Evolutionary conservation across 306 rosid genomes (phyloP), one percentile per base, ranked within the genome.

Genomic region (Castanea crenata): DNA sequence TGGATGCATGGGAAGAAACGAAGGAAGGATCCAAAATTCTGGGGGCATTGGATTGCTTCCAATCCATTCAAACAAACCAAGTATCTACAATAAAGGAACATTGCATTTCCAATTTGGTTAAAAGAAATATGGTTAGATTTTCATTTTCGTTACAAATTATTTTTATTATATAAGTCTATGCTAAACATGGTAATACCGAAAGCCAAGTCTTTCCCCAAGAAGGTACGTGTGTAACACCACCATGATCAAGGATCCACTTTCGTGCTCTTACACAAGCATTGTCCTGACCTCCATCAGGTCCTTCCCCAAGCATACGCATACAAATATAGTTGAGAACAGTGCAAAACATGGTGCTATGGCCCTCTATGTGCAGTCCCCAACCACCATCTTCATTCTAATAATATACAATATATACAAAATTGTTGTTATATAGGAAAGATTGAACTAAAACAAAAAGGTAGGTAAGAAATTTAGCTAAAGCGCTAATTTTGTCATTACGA

Each of bases 181-280:
- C 10, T 12, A 56, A 57, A 73, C 14, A 27, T 4, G 54, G 12
- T 0, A 23, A 9, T 86, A 92, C 97, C 80, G 96, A 91, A 71
- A 93, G 93, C 98, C 97, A 91, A 3, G 90, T 82, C 84, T 93
- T 93, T 11, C 98, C 98, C 98, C 98, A 93, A 0, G 97, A 90
- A 55, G 92, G 88, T 64, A 88, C 91, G 74, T 87, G 80, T n/a
- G 94, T 85, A 1, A 62, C 90, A 29, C 91, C 76, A 23, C 91
- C 94, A 32, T 91, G 98, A 78, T 91, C 87, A 74, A 41, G 92
- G 75, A 93, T 93, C 97, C 97, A 91, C 1, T 81, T 86, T 52
- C 89, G 82, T 16, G 90, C 97, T 87, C 87, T 85, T 12, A 76
- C 87, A 75, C 96, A 91, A 61, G 92, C 94, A 77, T 88, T 69